phyloP scores from a whole-genome alignment of 176 grass and related monocot species.

The Oryza longistaminata region DNA sequence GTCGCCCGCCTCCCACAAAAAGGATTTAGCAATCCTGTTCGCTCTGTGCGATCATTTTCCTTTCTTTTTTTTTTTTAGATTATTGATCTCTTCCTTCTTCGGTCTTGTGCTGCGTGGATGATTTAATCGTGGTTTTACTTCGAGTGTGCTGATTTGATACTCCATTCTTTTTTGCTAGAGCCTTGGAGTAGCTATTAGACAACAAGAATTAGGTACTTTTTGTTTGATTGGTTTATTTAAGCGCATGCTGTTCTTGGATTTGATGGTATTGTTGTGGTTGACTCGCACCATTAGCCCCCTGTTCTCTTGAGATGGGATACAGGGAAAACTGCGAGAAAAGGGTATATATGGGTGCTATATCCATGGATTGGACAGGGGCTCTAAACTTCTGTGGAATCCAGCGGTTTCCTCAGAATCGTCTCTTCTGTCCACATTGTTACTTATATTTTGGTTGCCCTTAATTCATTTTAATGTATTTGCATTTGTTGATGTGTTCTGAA shows the following conservation, averaged over 20 bases:
- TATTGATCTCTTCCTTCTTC: not conserved
- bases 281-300: slow-evolving; percentile 66
- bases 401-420: slow-evolving; percentile 31
- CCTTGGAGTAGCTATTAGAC: not conserved
- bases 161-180: not conserved
- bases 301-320: slow-evolving; percentile 27
- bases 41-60: not conserved
- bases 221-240: not conserved
- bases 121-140: not conserved
- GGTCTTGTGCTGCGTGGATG: not conserved
- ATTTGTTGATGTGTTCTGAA: not conserved
- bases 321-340: slow-evolving; percentile 57
- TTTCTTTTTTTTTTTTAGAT: not conserved
- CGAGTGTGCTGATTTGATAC: no score
- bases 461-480: not conserved
- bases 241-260: not conserved
- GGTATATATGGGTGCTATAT: slow-evolving; percentile 57
- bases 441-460: not conserved
- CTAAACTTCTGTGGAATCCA: slow-evolving; percentile 32
- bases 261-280: not conserved
- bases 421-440: slow-evolving; percentile 43
- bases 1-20: not conserved
- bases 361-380: slow-evolving; percentile 27
- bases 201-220: not conserved
- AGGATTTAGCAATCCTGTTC: not conserved